Percentiles rank a stretch among this genome's conserved stretches.
phyloP scores from a whole-genome alignment of 1,139 yeast genomes.

The Kodamaea anthophila region DNA sequence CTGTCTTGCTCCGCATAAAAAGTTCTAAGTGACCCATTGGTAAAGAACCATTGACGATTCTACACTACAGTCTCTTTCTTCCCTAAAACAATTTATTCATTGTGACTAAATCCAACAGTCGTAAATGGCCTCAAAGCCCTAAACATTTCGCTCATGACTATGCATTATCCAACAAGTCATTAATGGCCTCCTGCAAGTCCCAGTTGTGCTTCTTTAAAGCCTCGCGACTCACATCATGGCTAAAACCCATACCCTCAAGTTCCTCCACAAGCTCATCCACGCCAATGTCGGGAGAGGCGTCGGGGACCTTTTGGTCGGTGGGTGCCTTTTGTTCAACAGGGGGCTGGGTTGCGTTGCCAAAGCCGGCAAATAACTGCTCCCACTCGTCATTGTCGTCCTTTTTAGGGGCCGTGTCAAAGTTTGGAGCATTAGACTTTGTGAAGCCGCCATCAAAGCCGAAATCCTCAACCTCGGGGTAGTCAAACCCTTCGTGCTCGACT shows the following conservation, averaged over 20 bases:
- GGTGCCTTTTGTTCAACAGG: constrained; percentile 4
- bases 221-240: constrained; percentile 51
- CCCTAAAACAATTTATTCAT: not conserved
- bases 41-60: too few species aligned
- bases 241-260: constrained; percentile 86
- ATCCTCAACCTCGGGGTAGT: constrained; percentile 23
- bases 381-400: constrained; percentile 61
- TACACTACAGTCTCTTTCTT: not conserved
- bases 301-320: not conserved
- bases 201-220: constrained; percentile 69
- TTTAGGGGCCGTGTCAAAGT: constrained; percentile 14
- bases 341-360: constrained; percentile 45
- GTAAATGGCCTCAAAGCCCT: constrained; percentile 1
- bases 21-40: too few species aligned
- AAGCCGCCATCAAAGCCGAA: constrained; percentile 35
- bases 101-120: constrained; percentile 2
- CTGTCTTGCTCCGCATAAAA: too few species aligned
- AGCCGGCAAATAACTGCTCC: constrained; percentile 91
- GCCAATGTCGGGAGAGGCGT: constrained; percentile 12
- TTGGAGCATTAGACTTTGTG: constrained; percentile 29
- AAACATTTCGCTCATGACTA: too few species aligned
- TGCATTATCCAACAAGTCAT: constrained; percentile 69
- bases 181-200: constrained; percentile 81
- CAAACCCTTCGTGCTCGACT: constrained; percentile 37
- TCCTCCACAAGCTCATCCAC: constrained; percentile 53